Conservation (phyloP, 73 alveolate genomes). For the Breviolum minutum region DNA sequence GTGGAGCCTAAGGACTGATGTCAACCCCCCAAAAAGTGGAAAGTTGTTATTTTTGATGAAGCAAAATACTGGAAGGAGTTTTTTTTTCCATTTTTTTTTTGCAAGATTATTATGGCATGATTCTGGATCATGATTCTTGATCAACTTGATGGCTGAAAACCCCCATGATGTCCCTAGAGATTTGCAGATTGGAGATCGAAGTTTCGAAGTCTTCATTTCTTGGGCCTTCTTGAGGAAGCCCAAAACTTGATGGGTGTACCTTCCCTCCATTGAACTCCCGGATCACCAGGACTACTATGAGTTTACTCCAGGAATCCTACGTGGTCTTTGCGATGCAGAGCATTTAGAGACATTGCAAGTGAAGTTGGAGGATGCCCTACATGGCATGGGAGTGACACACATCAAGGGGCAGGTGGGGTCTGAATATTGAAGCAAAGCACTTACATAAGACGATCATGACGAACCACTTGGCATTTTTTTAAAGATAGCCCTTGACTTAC, state of each 20-base stretch:
- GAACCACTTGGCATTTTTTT: too few relatives aligned
- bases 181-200: too few relatives aligned
- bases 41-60: neutral
- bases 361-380: neutral
- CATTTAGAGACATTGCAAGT: conserved; percentile 39
- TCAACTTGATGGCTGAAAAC: too few relatives aligned
- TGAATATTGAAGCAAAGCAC: neutral
- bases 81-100: too few relatives aligned
- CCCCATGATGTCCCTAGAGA: too few relatives aligned
- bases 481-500: too few relatives aligned
- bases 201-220: neutral
- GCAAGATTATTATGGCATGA: too few relatives aligned
- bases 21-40: neutral
- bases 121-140: too few relatives aligned
- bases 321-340: conserved; percentile 46
- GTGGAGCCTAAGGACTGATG: conserved; percentile 12
- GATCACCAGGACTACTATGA: conserved; percentile 54
- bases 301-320: conserved; percentile 61
- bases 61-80: neutral
- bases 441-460: too few relatives aligned
- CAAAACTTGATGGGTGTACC: neutral
- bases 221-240: too few relatives aligned
- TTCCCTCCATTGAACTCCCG: neutral
- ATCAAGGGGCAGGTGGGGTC: neutral
- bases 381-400: conserved; percentile 16